Percentiles rank a stretch among this genome's conserved stretches.
Conservation (phyloP, 176 grass and related monocot species). For the Aegilops bicornis region DNA sequence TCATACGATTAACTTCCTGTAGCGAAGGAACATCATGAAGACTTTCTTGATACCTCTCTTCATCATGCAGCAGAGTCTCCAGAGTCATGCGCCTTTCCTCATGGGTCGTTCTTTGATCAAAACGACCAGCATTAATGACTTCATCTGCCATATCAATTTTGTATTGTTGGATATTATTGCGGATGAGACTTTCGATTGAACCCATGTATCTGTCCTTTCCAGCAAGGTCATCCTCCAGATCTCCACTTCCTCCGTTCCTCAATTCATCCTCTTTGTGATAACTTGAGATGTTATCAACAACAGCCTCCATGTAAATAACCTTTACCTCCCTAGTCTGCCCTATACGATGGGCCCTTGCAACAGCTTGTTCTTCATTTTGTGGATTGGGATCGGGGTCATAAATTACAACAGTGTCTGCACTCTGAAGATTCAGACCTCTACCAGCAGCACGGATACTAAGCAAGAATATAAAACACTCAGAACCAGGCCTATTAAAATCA, state of each 20-base stretch:
- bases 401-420: constrained; percentile 98
- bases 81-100: constrained; percentile 96
- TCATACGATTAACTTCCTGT: constrained; percentile 99
- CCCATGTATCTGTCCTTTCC: constrained; percentile 94
- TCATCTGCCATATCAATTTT: constrained; percentile 99
- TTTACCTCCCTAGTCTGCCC: constrained; percentile 98
- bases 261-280: constrained; percentile 99
- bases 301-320: constrained; percentile 98
- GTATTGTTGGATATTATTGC: constrained; percentile 97
- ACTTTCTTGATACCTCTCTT: constrained; percentile 92
- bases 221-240: constrained; percentile 92
- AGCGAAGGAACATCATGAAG: constrained; percentile 98
- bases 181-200: constrained; percentile 97
- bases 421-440: constrained; percentile 98
- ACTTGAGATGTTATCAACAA: constrained; percentile 95
- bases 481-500: constrained; percentile 90
- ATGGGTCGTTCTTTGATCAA: constrained; percentile 99
- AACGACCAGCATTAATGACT: constrained; percentile 99
- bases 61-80: constrained; percentile 95
- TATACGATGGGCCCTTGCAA: constrained; percentile 98
- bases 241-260: constrained; percentile 71
- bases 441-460: constrained; percentile 99
- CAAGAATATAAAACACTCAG: constrained; percentile 99
- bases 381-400: constrained; percentile 99
- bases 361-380: constrained; percentile 98